Conservation (phyloP, 345 rosid species). For the Excoecaria cochinchinensis region DNA sequence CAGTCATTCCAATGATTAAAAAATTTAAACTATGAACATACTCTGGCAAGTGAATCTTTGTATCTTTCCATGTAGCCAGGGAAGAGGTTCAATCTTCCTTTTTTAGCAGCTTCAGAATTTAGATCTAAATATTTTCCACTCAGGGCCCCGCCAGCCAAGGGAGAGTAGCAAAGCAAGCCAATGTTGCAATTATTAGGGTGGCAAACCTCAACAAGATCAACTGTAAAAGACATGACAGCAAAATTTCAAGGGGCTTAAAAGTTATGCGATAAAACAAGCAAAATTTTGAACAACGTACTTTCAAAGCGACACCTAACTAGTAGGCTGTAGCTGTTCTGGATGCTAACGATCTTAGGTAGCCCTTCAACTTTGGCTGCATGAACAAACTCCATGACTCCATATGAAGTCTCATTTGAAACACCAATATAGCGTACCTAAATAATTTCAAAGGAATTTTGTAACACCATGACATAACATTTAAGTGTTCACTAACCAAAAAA, state of each 20-base stretch:
- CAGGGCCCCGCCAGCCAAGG: slow-evolving; percentile 72
- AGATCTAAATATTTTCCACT: slow-evolving; percentile 69
- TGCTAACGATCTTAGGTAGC: slow-evolving; percentile 85
- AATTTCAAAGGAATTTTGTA: slow-evolving; percentile 14
- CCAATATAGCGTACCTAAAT: slow-evolving; percentile 79
- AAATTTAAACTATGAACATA: slow-evolving; percentile 24
- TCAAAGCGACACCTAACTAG: slow-evolving; percentile 65
- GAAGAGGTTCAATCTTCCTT: slow-evolving; percentile 74
- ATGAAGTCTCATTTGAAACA: slow-evolving; percentile 88
- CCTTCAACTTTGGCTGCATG: slow-evolving; percentile 78
- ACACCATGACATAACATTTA: not conserved
- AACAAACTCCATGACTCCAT: slow-evolving; percentile 94
- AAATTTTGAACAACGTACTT: slow-evolving; percentile 36
- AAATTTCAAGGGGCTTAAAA: not conserved
- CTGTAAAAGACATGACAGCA: slow-evolving; percentile 37
- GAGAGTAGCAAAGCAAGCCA: slow-evolving; percentile 84
- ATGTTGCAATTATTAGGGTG: slow-evolving; percentile 81
- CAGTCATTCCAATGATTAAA: not conserved
- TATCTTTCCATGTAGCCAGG: slow-evolving; percentile 94
- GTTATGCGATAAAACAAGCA: not conserved
- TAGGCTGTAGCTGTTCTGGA: slow-evolving; percentile 84
- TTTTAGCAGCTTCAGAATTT: slow-evolving; percentile 62
- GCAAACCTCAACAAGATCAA: slow-evolving; percentile 88
- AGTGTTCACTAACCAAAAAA: not conserved
- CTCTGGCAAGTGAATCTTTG: slow-evolving; percentile 61